Base-by-base conservation (phyloP, 176 grass and related monocot species). In the Leersia perrieri region DNA sequence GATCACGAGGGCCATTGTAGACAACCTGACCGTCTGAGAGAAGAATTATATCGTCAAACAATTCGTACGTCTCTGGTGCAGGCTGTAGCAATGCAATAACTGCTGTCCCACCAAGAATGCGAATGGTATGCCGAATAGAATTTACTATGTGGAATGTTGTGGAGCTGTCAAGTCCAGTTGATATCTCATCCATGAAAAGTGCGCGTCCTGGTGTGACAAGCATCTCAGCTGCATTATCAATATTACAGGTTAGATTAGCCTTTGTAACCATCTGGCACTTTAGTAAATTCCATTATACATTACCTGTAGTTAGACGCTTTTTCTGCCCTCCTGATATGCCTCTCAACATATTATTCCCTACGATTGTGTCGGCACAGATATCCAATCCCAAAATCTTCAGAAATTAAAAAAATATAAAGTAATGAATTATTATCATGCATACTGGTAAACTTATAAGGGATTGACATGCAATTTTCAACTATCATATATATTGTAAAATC, bases 151-250 rank as follows among this genome's bases (percentile, higher is more conserved):
- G 85, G 75, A 88, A 96, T 26, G 93, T 96, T 15, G 93, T 96
- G 8, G 93, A 96, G 74, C 93, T 96, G 63, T 96, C 93, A 15
- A 96, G 85, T 66, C 93, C 90, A 5, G 93, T 96, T 39, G 93
- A 96, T 92, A 96, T 96, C 85, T 96, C 93, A 41, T 92, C 93
- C 93, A 96, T 92, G 85, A 96, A 92, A 38, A 96, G 73, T 60
- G 88, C 93, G 36, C 76, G 81, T 55, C 90, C 93, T 70, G 93
- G 88, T 27, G 87, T 91, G 35, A 96, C 93, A 74, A 96, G 78
- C 93, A 96, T 96, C 82, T 96, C 93, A 31, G 89, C 93, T 92
- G 75, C 58, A 68, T 1, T n/a, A 27, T 40, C 39, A 72, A 70
- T 87, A 78, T 58, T 63, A 63, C 28, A n/a, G 28, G 11, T 45